Base-by-base conservation (phyloP, 768 basidiomycete genomes). In the Suillus alpinus region DNA sequence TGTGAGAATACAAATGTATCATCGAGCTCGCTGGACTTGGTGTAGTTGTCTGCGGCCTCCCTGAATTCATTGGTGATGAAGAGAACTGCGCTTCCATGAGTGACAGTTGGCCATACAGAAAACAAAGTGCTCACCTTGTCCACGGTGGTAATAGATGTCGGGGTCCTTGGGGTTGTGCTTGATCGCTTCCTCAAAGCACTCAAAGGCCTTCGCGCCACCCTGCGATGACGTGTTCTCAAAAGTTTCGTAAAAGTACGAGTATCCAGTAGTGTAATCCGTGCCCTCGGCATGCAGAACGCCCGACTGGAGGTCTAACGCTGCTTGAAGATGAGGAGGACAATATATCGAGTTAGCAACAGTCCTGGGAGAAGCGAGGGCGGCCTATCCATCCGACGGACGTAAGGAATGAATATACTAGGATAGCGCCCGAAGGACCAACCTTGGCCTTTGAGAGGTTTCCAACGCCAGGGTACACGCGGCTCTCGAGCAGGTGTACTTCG, bases 111-210 rank as follows among this genome's bases (percentile, higher is more conserved):
- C 13, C 34, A 37, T 36, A 4, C 18, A 59, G 34, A 36, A 58
- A 20, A 40, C 14, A 56, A 50, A 5, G 13, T 26, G 64, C 65
- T 16, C 37, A 91, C 92, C 92, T 81, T 99, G 97, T 49, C 96
- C 97, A 66, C 95, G 93, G 73, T 99, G 97, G 76, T 99, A 99
- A 80, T 93, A 98, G 59, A 97, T 94, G 74, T 98, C 96, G 0
- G 96, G 89, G 75, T 98, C 95, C 52, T 86, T 78, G 6, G 87
- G 77, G 68, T 98, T 88, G 66, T 90, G 83, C 66, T 82, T 80
- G 70, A 94, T 88, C 1, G 97, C 97, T 63, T 89, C 81, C 47
- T 96, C 95, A 71, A 98, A 98, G 71, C 90, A 92, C 61, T 89
- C 86, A 75, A 98, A 95, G 1, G 96, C 91, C 65, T 85, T 86